These are phyloP conservation scores for Tricholoma sp. DNA, from an alignment of 768 basidiomycete genomes.

Conservation along the genomic window DNA sequence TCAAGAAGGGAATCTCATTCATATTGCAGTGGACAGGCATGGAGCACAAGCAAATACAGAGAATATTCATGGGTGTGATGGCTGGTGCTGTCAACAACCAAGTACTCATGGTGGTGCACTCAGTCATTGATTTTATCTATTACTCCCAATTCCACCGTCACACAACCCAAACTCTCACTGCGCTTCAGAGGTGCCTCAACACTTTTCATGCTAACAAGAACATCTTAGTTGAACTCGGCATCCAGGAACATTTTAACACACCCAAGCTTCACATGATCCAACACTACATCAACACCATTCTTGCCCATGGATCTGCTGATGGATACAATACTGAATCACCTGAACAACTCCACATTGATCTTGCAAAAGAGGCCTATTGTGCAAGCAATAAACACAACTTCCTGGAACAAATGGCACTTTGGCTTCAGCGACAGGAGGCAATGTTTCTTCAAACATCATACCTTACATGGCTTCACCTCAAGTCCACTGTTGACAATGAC, in stretches of 20 bases:
- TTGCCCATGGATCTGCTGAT: constrained; percentile 15
- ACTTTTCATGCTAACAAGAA: constrained; percentile 21
- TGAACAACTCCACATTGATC: constrained; percentile 25
- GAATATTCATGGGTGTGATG: not conserved
- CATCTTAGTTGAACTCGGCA: constrained; percentile 15
- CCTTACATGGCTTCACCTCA: constrained; percentile 19
- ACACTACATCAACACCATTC: constrained; percentile 20
- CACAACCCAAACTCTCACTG: not conserved
- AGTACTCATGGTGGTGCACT: not conserved
- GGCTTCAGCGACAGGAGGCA: constrained; percentile 27
- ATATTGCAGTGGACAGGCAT: not conserved
- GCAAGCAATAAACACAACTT: constrained; percentile 19
- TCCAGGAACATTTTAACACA: constrained; percentile 24
- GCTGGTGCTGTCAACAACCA: not conserved
- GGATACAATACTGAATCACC: constrained; percentile 23
- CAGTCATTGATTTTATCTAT: not conserved
- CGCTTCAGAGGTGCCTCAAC: constrained; percentile 6
- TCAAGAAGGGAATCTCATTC: not conserved
- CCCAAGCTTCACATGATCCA: constrained; percentile 25
- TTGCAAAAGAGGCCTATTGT: constrained; percentile 10
- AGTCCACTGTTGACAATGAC: not conserved
- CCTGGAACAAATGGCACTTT: constrained; percentile 28
- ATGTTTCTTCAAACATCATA: constrained; percentile 16
- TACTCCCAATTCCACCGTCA: too few relatives aligned
- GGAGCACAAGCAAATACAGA: too few relatives aligned